Conservation (phyloP, 2,329 filamentous ascomycete species). For the Diaporthe aspalathi region DNA sequence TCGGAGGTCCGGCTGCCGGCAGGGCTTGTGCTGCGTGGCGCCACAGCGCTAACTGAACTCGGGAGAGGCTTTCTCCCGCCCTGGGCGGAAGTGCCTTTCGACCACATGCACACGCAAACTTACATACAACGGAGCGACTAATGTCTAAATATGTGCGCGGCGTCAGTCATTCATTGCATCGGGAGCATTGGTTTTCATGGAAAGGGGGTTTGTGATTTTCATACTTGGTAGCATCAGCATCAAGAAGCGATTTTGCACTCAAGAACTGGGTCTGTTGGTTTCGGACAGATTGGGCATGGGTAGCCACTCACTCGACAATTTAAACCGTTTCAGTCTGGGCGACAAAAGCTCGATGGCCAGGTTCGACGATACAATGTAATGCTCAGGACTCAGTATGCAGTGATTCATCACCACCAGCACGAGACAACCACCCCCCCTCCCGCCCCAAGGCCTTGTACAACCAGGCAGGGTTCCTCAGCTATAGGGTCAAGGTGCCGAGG, state of each 20-base stretch:
- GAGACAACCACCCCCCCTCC: too few relatives aligned
- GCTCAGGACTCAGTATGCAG: neutral
- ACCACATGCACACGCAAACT: neutral
- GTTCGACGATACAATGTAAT: slow-evolving; percentile 4
- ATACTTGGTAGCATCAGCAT: slow-evolving; percentile 13
- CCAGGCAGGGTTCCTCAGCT: neutral
- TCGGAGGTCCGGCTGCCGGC: slow-evolving; percentile 17
- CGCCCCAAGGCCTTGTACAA: neutral
- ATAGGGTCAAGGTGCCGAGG: neutral
- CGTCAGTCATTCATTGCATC: slow-evolving; percentile 27
- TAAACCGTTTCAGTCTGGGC: neutral
- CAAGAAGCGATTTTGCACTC: slow-evolving; percentile 5
- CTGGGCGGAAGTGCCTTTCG: neutral
- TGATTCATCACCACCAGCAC: slow-evolving; percentile 7
- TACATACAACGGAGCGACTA: slow-evolving; percentile 7
- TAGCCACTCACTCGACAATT: neutral
- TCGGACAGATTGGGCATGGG: neutral
- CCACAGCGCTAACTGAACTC: neutral
- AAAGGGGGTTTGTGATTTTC: slow-evolving; percentile 4
- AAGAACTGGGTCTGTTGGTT: neutral
- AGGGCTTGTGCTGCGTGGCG: neutral
- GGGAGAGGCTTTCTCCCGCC: neutral
- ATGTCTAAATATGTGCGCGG: slow-evolving; percentile 29
- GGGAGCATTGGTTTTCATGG: slow-evolving; percentile 4
- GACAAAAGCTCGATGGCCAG: neutral